These are phyloP conservation scores for Fusarium sarcochroum DNA, from an alignment of 2,329 filamentous ascomycete genomes.

Conservation along the genomic window DNA sequence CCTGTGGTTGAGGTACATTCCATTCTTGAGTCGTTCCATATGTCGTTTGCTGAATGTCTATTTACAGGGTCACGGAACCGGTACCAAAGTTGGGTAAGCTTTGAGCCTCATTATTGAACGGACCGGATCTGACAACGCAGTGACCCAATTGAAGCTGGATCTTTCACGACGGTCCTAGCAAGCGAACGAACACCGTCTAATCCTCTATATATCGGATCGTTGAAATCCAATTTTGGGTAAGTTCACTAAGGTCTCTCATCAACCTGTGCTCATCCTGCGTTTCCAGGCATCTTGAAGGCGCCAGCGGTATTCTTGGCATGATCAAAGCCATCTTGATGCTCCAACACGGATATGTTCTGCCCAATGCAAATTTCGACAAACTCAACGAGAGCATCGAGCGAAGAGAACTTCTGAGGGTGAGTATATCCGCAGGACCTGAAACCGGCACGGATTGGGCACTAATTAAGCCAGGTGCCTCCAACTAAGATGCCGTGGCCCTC, in stretches of 20 bases:
- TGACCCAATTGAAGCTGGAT: constrained; percentile 54
- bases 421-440: not conserved
- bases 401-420: not conserved
- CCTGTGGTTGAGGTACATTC: not conserved
- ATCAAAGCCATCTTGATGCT: constrained; percentile 45
- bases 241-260: not conserved
- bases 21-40: not conserved
- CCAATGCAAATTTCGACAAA: not conserved
- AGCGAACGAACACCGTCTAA: constrained; percentile 39
- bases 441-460: not conserved
- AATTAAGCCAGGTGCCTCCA: not conserved
- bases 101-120: not conserved
- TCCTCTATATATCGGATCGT: constrained; percentile 46
- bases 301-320: constrained; percentile 46
- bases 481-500: not conserved
- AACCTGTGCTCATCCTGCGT: not conserved
- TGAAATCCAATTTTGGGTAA: constrained; percentile 33
- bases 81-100: not conserved
- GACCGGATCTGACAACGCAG: constrained; percentile 50
- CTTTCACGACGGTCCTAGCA: constrained; percentile 43
- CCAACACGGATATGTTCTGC: not conserved
- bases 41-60: not conserved
- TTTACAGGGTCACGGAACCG: not conserved
- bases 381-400: not conserved
- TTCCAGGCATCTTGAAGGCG: constrained; percentile 40